A percentile compares a stretch with the other conserved stretches of the same genome.
phyloP scores from a whole-genome alignment of 345 rosid genomes.

The Firmiana major region DNA sequence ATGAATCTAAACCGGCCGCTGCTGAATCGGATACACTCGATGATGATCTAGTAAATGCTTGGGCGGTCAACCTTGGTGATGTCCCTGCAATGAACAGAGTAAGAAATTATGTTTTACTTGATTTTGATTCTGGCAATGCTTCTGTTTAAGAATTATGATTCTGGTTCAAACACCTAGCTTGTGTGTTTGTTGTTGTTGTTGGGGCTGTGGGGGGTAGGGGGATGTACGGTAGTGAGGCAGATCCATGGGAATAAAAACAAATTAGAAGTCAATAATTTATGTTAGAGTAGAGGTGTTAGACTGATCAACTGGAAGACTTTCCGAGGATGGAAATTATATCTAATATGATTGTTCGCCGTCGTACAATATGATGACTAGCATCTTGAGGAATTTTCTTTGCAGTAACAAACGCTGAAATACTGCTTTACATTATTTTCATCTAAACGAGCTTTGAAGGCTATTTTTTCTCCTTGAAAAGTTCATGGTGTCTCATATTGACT shows the following conservation, averaged over 20 bases:
- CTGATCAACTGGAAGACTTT: neutral
- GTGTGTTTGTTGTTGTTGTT: too few species aligned
- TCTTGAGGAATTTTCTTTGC: neutral
- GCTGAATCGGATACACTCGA: conserved; percentile 73
- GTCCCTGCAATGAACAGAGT: conserved; percentile 98
- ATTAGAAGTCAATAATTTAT: neutral
- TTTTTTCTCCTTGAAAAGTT: neutral
- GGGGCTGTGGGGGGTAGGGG: neutral
- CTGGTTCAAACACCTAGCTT: neutral
- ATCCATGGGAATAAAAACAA: neutral
- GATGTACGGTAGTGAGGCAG: neutral
- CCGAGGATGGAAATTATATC: neutral
- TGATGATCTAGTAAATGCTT: conserved; percentile 97
- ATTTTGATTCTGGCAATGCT: conserved; percentile 18
- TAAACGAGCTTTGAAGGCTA: neutral
- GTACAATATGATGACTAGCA: neutral
- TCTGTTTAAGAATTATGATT: neutral
- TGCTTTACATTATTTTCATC: neutral
- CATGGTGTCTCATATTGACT: neutral
- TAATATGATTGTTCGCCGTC: neutral
- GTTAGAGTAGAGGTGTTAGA: neutral
- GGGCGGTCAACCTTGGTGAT: conserved; percentile 99
- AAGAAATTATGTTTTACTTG: conserved; percentile 8
- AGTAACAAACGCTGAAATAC: neutral
- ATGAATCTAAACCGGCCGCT: conserved; percentile 73